Base-by-base conservation (phyloP, 129 eudicot genomes). In the Tagetes erecta region DNA sequence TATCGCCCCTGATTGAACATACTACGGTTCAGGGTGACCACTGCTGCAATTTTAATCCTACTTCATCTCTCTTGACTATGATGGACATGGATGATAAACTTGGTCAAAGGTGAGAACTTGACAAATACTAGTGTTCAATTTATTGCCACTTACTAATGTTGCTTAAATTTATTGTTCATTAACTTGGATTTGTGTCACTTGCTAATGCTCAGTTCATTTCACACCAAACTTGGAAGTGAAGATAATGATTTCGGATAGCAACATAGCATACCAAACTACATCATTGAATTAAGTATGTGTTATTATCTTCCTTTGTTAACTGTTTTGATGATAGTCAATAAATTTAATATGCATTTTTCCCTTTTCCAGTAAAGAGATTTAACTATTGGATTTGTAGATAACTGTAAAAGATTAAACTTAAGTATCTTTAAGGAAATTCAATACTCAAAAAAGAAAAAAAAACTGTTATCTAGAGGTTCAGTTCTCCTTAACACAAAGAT, bases 41-140 rank as follows among this genome's bases (percentile, higher is more conserved):
- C 36, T 33, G 46, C 82, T 73, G 76, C 80, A 30, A 3, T 20
- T 80, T 76, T 70, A 6, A 76, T 65, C 67, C 65, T 72, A 72
- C 65, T 56, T 73, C 41, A 56, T 76, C 67, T 42, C 83, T 67
- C 62, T 57, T 70, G 75, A 36, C 40, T 70, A 59, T 83, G 11
- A 87, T 82, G 92, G 86, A 76, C 66, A 45, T 77, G 81, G 92
- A 82, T 53, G 85, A 84, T 82, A 75, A 65, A 63, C 69, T 71
- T 65, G 68, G 75, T 63, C 51, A 74, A 66, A 82, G 92, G 92
- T 82, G 20, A 59, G 63, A 56, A 56, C 12, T 59, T 59, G 41
- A 59, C 40, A 59, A 8, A 3, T 56, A 6, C 8, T 56, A 13
- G 8, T 27, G 63, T 6, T 7, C 35, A 30, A 10, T 56, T 30